Conservation (phyloP, 352 stramenopile genomes). For the Pythium myriotylum region DNA sequence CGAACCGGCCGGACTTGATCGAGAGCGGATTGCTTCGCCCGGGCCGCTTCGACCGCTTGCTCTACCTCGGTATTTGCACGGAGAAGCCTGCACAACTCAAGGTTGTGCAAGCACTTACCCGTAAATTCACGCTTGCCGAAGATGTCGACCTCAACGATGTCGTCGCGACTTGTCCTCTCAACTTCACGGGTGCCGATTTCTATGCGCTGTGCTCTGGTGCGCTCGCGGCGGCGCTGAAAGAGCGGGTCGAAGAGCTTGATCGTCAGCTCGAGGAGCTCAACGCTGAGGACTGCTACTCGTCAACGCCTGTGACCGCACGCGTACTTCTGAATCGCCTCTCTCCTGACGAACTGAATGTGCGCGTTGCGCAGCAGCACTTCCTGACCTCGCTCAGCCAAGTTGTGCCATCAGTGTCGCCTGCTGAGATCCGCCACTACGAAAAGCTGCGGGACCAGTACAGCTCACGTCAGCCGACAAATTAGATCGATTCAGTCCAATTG, state of each 20-base stretch:
- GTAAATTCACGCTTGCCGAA: conserved; percentile 70
- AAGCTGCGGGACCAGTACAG: conserved; percentile 87
- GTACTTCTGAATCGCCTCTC: conserved; percentile 67
- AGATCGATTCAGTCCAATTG: neutral
- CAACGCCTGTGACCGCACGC: conserved; percentile 66
- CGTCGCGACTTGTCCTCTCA: conserved; percentile 60
- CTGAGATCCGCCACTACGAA: conserved; percentile 89
- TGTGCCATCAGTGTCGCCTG: conserved; percentile 82
- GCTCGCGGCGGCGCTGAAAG: conserved; percentile 75
- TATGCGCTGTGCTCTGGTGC: conserved; percentile 83
- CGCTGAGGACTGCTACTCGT: conserved; percentile 80
- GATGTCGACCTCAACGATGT: conserved; percentile 67
- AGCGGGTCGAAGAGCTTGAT: conserved; percentile 69
- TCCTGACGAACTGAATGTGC: conserved; percentile 62
- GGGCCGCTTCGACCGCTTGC: conserved; percentile 85
- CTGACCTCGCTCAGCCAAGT: conserved; percentile 55
- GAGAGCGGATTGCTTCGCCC: conserved; percentile 94
- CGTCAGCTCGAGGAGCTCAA: conserved; percentile 71
- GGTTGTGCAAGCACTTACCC: conserved; percentile 82
- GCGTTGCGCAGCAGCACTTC: conserved; percentile 62
- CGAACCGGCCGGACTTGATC: conserved; percentile 96
- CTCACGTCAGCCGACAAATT: conserved; percentile 40
- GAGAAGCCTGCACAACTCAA: conserved; percentile 75
- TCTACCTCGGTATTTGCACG: conserved; percentile 85
- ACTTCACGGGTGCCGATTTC: conserved; percentile 86